Conservation (phyloP, 2,329 filamentous ascomycete genomes). For the Epichloe glyceriae region DNA sequence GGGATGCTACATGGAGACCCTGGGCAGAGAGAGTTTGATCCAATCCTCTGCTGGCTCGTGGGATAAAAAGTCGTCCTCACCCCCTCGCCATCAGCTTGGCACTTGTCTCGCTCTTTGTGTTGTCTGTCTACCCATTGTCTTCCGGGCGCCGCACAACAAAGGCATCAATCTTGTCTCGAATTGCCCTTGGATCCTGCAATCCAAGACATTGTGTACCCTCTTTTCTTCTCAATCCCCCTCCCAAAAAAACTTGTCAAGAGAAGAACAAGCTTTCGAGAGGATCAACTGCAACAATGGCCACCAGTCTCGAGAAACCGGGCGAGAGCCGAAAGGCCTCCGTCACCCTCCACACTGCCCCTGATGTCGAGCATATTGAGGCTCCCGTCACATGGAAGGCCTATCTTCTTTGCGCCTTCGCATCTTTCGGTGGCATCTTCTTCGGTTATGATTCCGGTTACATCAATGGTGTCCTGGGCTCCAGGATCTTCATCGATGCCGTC, state of each 20-base stretch:
- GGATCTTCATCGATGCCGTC: slow-evolving; percentile 39
- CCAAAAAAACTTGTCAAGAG: not conserved
- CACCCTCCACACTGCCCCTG: slow-evolving; percentile 29
- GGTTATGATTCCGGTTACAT: slow-evolving; percentile 71
- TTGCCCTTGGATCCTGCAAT: not conserved
- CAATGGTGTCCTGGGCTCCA: slow-evolving; percentile 45
- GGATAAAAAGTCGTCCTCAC: slow-evolving; percentile 6
- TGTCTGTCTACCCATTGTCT: slow-evolving; percentile 4
- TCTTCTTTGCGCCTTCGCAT: slow-evolving; percentile 55
- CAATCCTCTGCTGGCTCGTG: slow-evolving; percentile 1
- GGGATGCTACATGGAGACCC: slow-evolving; percentile 4
- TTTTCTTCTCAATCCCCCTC: not conserved
- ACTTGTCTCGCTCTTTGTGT: not conserved
- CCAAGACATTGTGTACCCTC: not conserved
- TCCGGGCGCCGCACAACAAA: not conserved
- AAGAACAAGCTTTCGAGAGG: not conserved
- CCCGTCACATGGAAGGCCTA: slow-evolving; percentile 58
- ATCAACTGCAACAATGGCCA: slow-evolving; percentile 2
- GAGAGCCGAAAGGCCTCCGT: slow-evolving; percentile 15
- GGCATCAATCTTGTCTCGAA: not conserved
- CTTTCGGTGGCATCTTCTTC: slow-evolving; percentile 64
- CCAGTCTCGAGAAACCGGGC: slow-evolving; percentile 8
- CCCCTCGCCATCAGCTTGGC: not conserved
- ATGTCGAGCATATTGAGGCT: slow-evolving; percentile 50
- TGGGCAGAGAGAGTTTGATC: slow-evolving; percentile 2